Conservation (phyloP, 352 stramenopile genomes). For the Phytophthora boehmeriae region DNA sequence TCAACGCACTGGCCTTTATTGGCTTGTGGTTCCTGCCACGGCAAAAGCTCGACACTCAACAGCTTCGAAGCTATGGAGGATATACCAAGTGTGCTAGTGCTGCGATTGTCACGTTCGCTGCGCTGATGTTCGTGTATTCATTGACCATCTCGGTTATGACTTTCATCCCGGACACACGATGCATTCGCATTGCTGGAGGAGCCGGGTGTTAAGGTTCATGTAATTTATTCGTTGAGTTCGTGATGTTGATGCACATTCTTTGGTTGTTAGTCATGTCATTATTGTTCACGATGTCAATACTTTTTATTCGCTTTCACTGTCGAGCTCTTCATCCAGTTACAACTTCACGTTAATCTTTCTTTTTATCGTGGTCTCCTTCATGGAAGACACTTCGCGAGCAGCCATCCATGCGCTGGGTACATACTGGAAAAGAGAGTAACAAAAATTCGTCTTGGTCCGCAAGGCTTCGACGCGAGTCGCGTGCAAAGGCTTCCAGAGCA, state of each 20-base stretch:
- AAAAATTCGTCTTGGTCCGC: constrained; percentile 89
- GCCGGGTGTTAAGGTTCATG: constrained; percentile 33
- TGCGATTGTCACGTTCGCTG: constrained; percentile 29
- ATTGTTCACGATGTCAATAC: neutral
- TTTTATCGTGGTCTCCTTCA: constrained; percentile 32
- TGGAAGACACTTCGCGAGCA: constrained; percentile 73
- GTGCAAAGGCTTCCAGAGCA: constrained; percentile 71
- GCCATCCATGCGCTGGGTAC: constrained; percentile 80
- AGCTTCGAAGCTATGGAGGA: constrained; percentile 53
- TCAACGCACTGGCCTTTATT: constrained; percentile 34
- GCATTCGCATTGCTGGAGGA: constrained; percentile 41
- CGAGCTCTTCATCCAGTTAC: constrained; percentile 1
- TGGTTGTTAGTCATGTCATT: too few relatives aligned
- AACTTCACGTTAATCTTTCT: neutral
- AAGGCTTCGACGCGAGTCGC: constrained; percentile 68
- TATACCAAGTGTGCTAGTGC: constrained; percentile 48
- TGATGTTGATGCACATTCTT: too few relatives aligned
- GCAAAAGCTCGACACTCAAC: constrained; percentile 56
- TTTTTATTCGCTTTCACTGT: constrained; percentile 1
- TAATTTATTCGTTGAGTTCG: constrained; percentile 12
- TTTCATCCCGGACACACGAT: constrained; percentile 39
- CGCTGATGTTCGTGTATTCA: constrained; percentile 40
- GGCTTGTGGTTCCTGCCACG: constrained; percentile 37
- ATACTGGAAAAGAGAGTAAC: constrained; percentile 85
- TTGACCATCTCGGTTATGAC: constrained; percentile 47